phyloP scores from a whole-genome alignment of 2,329 filamentous ascomycete species.

The Pseudomassariella vexata region DNA sequence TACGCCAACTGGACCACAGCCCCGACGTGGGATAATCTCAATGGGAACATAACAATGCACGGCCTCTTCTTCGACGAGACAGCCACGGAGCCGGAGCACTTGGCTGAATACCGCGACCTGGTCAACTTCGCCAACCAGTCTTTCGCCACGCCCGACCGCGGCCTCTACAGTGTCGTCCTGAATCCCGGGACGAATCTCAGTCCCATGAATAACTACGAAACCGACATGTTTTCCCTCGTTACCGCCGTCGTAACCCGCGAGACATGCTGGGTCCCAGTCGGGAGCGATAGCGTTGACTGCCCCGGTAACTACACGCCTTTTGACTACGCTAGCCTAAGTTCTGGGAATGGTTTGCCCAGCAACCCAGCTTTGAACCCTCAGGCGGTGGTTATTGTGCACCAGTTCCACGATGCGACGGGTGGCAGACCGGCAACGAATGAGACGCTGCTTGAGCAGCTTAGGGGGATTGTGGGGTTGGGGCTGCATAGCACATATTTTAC shows the following conservation, averaged over 20 bases:
- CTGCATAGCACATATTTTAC: conserved; percentile 14
- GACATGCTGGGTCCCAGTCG: conserved; percentile 11
- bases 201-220: conserved; percentile 33
- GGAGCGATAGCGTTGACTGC: conserved; percentile 6
- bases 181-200: conserved; percentile 9
- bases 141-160: conserved; percentile 2
- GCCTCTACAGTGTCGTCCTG: conserved; percentile 9
- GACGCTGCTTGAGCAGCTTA: conserved; percentile 10
- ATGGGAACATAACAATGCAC: conserved; percentile 10
- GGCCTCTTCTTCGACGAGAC: conserved; percentile 15
- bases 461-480: conserved; percentile 6
- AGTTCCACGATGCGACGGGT: conserved; percentile 12
- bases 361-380: conserved; percentile 7
- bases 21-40: conserved; percentile 3
- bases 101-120: conserved; percentile 5
- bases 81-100: conserved; percentile 5
- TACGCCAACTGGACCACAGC: conserved; percentile 10
- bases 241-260: conserved; percentile 12
- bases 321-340: conserved; percentile 1
- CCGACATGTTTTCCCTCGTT: conserved; percentile 22
- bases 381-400: conserved; percentile 11
- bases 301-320: conserved; percentile 10
- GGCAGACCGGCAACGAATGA: conserved; percentile 7
- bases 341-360: conserved; percentile 9
- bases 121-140: conserved; percentile 7